A percentile compares a stretch with the other conserved stretches of the same genome.
Evolutionary conservation across 2,329 filamentous ascomycete genomes (phyloP).

Genomic region (Aspergillus texensis): DNA sequence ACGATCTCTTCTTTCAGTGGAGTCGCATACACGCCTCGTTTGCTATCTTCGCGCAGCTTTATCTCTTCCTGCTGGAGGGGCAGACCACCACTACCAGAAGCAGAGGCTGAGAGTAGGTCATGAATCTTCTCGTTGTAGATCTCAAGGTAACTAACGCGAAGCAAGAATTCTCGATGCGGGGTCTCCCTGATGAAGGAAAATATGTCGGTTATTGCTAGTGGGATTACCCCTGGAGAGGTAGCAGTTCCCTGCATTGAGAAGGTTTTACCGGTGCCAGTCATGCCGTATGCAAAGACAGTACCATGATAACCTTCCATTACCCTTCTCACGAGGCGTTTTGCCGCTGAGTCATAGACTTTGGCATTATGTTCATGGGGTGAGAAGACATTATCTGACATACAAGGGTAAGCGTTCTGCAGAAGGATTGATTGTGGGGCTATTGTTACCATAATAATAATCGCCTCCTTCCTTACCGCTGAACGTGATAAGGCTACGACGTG

Average conservation of each 20-base stretch:
- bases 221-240: slow-evolving; percentile 92
- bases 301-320: slow-evolving; percentile 99
- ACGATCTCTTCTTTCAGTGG: slow-evolving; percentile 98
- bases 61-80: slow-evolving; percentile 80
- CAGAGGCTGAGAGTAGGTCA: slow-evolving; percentile 80
- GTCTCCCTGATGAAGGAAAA: slow-evolving; percentile 99
- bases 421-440: neutral
- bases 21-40: slow-evolving; percentile 92
- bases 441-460: slow-evolving; percentile 86
- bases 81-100: slow-evolving; percentile 55
- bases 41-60: slow-evolving; percentile 93
- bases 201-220: slow-evolving; percentile 95
- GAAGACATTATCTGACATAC: slow-evolving; percentile 84
- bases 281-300: slow-evolving; percentile 97
- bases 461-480: slow-evolving; percentile 88
- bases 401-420: neutral
- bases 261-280: slow-evolving; percentile 98
- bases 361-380: slow-evolving; percentile 91
- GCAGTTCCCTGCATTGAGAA: slow-evolving; percentile 99
- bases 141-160: slow-evolving; percentile 96
- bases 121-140: slow-evolving; percentile 99
- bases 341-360: slow-evolving; percentile 89
- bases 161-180: slow-evolving; percentile 86
- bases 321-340: slow-evolving; percentile 88
- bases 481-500: slow-evolving; percentile 76